phyloP scores from a whole-genome alignment of 2,329 filamentous ascomycete genomes.

The Pochonia chlamydosporia region DNA sequence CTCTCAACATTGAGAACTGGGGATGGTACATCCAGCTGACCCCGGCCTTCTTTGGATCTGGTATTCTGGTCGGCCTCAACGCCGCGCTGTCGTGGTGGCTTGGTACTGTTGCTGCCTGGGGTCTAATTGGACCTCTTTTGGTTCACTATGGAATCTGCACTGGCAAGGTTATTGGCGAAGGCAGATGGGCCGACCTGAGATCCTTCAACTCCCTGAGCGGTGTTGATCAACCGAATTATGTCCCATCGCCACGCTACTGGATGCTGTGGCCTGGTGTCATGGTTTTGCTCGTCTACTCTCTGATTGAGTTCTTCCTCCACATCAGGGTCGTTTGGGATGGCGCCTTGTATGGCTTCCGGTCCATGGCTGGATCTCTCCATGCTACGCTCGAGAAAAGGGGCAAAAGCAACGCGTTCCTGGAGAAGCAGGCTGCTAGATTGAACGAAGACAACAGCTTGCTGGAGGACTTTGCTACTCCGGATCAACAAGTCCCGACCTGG shows the following conservation, averaged over 20 bases:
- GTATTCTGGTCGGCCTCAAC: conserved; percentile 46
- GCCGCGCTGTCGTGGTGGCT: conserved; percentile 51
- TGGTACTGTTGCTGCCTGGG: conserved; percentile 50
- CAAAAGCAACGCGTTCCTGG: conserved; percentile 25
- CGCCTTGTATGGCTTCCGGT: conserved; percentile 25
- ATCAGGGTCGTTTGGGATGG: conserved; percentile 30
- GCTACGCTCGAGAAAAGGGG: conserved; percentile 23
- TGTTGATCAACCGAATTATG: conserved; percentile 18
- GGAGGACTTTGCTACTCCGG: conserved; percentile 33
- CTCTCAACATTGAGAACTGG: conserved; percentile 53
- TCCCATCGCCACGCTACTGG: conserved; percentile 35
- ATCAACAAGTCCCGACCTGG: conserved; percentile 47
- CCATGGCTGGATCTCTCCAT: conserved; percentile 24
- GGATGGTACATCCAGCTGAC: conserved; percentile 55
- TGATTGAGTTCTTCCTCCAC: conserved; percentile 35
- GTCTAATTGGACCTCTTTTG: conserved; percentile 42
- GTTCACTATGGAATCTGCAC: conserved; percentile 45
- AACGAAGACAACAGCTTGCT: conserved; percentile 24
- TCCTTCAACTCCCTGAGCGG: no score
- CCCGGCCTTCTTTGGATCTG: conserved; percentile 54
- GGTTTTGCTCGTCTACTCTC: conserved; percentile 35
- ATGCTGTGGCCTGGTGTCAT: conserved; percentile 38
- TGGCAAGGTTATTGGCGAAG: conserved; percentile 30
- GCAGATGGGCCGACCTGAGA: conserved; percentile 27
- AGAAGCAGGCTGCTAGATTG: conserved; percentile 29